These are phyloP conservation scores for Scedosporium dehoogii DNA, from an alignment of 2,329 filamentous ascomycete species.

Conservation along the genomic window DNA sequence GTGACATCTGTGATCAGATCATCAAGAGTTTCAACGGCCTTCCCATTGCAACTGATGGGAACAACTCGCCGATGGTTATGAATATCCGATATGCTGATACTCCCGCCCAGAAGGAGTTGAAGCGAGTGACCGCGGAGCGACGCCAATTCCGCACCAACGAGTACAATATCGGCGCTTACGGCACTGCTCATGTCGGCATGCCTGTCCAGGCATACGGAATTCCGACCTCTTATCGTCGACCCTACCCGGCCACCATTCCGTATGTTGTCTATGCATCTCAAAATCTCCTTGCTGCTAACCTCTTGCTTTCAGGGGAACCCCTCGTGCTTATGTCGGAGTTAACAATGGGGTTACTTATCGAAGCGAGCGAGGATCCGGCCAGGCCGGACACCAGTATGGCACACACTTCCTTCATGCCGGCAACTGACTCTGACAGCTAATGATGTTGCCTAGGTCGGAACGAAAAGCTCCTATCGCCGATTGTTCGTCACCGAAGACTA, in stretches of 20 bases:
- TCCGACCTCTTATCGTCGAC: constrained; percentile 15
- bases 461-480: constrained; percentile 18
- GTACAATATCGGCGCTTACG: constrained; percentile 70
- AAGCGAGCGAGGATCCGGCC: background rate
- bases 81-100: constrained; percentile 97
- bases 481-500: constrained; percentile 31
- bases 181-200: constrained; percentile 50
- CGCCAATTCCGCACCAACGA: constrained; percentile 94
- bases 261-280: constrained; percentile 24
- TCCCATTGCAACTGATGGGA: constrained; percentile 61
- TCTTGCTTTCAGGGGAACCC: background rate
- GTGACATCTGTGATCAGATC: constrained; percentile 82
- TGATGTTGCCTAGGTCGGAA: constrained; percentile 20
- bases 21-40: constrained; percentile 79
- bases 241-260: constrained; percentile 25
- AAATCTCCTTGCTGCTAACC: constrained; percentile 20
- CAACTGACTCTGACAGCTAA: constrained; percentile 4
- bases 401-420: constrained; percentile 3
- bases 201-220: constrained; percentile 18
- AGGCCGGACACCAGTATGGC: background rate
- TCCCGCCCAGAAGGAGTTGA: constrained; percentile 90
- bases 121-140: constrained; percentile 89
- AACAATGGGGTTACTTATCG: background rate
- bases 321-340: constrained; percentile 1
- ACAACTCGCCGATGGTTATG: constrained; percentile 47